Evolutionary conservation across 1,284 basidiomycete genomes (phyloP), one percentile per base, ranked within the genome.

Genomic region (Amanita bisporigera): DNA sequence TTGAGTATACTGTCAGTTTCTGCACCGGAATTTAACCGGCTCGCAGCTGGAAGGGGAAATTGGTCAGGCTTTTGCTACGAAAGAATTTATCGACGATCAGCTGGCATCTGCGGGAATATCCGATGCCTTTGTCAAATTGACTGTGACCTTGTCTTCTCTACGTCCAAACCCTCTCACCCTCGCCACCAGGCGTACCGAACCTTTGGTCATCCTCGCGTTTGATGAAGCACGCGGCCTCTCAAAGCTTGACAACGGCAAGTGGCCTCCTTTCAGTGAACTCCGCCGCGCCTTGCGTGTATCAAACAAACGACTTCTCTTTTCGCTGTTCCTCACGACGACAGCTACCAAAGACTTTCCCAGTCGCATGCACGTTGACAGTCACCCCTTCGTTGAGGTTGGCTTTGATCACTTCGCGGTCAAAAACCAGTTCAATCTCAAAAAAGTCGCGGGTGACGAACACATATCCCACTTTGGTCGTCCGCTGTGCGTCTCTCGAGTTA

Each of bases 391-490:
- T 12, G 66, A 67, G 15, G 54, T 74, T 24, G 71, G 74, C 15
- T 72, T 74, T 60, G 73, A 75, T 57, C 64, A 61, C 19, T 57
- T 72, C 38, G 68, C 67, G 21, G 26, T 45, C 14, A 45, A 57
- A 6, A 58, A 66, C 21, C 45, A 36, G 24, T 29, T 71, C 15
- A 31, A 66, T 41, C 24, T 70, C 29, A 36, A 57, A 47, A 21
- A 63, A 2, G 55, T 73, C 21, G 63, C 71, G 15, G 58, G 31
- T 19, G 61, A 60, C 47, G 14, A 45, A 33, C 64, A 65, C 58
- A 72, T 73, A 40, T 62, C 60, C n/a, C 58, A 67, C 49, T 67
- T 74, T 19, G 75, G 76, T 33, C 69, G 76, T 12, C 74, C 76
- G 31, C 62, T 78, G 77, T 78, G 64, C 24, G 75, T 72, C 40